Base-by-base conservation (phyloP, 1,284 basidiomycete genomes). In the Fomitopsis pinicola region DNA sequence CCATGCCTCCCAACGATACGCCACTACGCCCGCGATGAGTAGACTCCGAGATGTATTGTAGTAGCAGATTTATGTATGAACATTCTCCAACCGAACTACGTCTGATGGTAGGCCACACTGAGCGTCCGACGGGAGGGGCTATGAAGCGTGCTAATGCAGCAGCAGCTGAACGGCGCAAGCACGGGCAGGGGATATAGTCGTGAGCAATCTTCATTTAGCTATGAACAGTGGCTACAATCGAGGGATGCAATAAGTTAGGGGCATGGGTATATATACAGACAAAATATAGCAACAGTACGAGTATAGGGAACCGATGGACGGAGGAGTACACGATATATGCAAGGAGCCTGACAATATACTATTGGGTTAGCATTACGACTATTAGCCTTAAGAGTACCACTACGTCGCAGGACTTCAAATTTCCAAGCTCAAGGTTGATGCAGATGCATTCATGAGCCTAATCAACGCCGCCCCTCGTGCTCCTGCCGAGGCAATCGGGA, bases 401-500 rank as follows among this genome's bases (percentile, higher is more conserved):
- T 54, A 54, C 35, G 52, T 19, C 30, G 46, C 46, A 48, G 26
- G 26, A 17, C 12, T 19, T 48, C n/a, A 48, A 36, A 48, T 50
- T 54, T 40, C 52, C 30, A 33, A 33, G 30, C 8, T 33, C 30
- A 54, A 38, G 12, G 28, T 2, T 38, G 36, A 54, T 54, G 4
- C 52, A 22, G 22, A 22, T 22, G 22, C 22, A 22, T 22, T 22
- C 22, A 54, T 38, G 12, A 54, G 52, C 35, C 52, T 54, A 15
- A 54, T 54, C 52, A 54, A 54, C 52, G 52, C 52, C 52, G 52
- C 52, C 52, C 52, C 35, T 54, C 52, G 52, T 54, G 52, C n/a
- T 54, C 52, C 33, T 54, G 52, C 52, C 52, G 52, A 36, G 52
- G 52, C 36, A 54, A 54, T 30, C 36, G 33, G n/a, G 52, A 54